Base-by-base conservation (phyloP, 2,329 filamentous ascomycete genomes). In the Aspergillus tamarii region DNA sequence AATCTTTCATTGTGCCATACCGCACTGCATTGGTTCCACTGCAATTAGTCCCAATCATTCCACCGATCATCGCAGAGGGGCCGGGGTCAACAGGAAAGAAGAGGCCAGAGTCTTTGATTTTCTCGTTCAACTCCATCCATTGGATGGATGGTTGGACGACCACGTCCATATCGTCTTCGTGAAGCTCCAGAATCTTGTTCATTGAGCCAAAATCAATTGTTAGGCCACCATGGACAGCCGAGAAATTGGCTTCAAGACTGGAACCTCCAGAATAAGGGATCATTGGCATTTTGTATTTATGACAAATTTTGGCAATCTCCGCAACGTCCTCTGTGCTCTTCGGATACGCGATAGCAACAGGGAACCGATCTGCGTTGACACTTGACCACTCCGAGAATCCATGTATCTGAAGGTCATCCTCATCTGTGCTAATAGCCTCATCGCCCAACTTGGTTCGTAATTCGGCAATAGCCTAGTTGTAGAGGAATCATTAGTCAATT, bases 11-110 rank as follows among this genome's bases (percentile, higher is more conserved):
- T 0, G 89, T 91, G 0, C 90, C 90, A 70, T 92, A 92, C 58
- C 89, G 81, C 62, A 85, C 82, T 1, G 85, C 85, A 67, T 87
- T 87, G 0, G 85, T 87, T 0, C 85, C 85, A 59, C 82, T 88
- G 77, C 89, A 92, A 59, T 89, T 89, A 1, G 89, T 91, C 0
- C 87, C 87, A 5, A 92, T 79, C 85, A 88, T 88, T 6, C 86
- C 85, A 2, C 85, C 86, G 23, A 88, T 80, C 66, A 81, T 80
- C 0, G 85, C 85, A 0, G 82, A 84, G 43, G 89, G 89, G 75
- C 91, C 91, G 14, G 94, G 94, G 72, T 97, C 94, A 14, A 96
- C 89, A 1, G 94, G 94, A 74, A 97, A 96, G 80, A 97, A 97
- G 1, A 97, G 85, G 0, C 92, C 92, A 4, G 87, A 89, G 45